Base-by-base conservation (phyloP, 495 filamentous ascomycete genomes). In the Evernia prunastri region DNA sequence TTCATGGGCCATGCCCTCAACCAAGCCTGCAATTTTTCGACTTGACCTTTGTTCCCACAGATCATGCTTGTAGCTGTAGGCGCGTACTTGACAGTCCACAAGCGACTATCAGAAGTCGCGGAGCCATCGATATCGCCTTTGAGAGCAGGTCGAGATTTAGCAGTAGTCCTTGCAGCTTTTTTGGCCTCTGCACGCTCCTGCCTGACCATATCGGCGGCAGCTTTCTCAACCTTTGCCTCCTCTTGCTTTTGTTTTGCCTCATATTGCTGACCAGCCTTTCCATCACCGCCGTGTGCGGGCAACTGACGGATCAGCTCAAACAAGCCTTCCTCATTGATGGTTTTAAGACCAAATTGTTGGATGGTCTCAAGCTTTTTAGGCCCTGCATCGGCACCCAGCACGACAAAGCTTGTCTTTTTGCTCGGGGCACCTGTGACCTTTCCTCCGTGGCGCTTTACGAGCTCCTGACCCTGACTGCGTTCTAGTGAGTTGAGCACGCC, bases 41-140 rank as follows among this genome's bases (percentile, higher is more conserved):
- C 93, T 42, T 85, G 82, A 20, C 76, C 80, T 72, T 97, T 99
- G 75, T 99, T 99, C 63, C 94, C 94, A 72, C 93, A 97, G 58
- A 99, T 96, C 73, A 97, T 92, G 60, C 74, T 87, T 43, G 90
- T 80, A 43, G 85, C 80, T 0, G 86, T 88, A 6, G 94, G 94
- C 0, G 94, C 93, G 76, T 99, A 97, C 70, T 97, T 97, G 35
- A 87, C 88, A 10, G 95, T 97, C 94, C 94, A 97, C 9, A 99
- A 81, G 54, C 91, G 85, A 64, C 81, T 84, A 59, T 87, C 82
- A 23, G 81, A 75, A 23, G 74, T 78, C 18, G 73, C 61, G n/a
- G 76, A 60, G 12, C 71, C 40, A 23, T 23, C 47, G 56, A 72
- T 69, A 31, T 73, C 67, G 45, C 42, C 63, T 23, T 68, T 67